phyloP scores from a whole-genome alignment of 1,284 basidiomycete genomes.

The Baeospora myosura region DNA sequence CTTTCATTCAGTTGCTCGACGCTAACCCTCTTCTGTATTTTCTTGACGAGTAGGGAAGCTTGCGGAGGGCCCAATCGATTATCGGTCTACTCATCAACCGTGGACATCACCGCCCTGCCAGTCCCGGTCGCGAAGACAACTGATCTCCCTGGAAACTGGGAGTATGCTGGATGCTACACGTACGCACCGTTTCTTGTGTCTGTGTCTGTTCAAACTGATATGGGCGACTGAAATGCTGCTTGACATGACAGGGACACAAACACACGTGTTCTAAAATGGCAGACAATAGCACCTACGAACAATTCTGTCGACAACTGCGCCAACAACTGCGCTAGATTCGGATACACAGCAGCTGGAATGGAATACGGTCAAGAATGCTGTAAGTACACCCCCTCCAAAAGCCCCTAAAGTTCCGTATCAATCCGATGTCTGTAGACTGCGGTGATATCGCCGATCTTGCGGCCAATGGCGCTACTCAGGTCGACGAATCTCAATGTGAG shows the following conservation, averaged over 20 bases:
- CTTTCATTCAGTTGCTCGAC: conserved; percentile 1
- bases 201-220: conserved; percentile 14
- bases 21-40: too few species aligned
- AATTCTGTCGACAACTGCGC: conserved; percentile 57
- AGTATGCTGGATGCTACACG: conserved; percentile 61
- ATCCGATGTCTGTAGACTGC: conserved; percentile 38
- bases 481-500: conserved; percentile 12
- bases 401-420: not conserved
- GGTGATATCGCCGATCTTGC: conserved; percentile 54
- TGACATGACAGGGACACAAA: conserved; percentile 11
- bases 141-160: conserved; percentile 53
- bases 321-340: conserved; percentile 55
- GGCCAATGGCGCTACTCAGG: conserved; percentile 28
- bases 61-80: conserved; percentile 67
- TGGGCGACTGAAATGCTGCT: conserved; percentile 26
- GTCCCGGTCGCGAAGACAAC: conserved; percentile 51
- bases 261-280: conserved; percentile 48
- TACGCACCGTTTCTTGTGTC: conserved; percentile 24
- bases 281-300: conserved; percentile 51
- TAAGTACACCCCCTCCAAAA: conserved; percentile 27
- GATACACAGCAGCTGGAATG: conserved; percentile 57
- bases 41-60: conserved; percentile 37
- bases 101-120: conserved; percentile 45
- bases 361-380: conserved; percentile 55
- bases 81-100: conserved; percentile 55